Conservation (phyloP, 805 yeast genomes). For the Jamesozyma piceae region DNA sequence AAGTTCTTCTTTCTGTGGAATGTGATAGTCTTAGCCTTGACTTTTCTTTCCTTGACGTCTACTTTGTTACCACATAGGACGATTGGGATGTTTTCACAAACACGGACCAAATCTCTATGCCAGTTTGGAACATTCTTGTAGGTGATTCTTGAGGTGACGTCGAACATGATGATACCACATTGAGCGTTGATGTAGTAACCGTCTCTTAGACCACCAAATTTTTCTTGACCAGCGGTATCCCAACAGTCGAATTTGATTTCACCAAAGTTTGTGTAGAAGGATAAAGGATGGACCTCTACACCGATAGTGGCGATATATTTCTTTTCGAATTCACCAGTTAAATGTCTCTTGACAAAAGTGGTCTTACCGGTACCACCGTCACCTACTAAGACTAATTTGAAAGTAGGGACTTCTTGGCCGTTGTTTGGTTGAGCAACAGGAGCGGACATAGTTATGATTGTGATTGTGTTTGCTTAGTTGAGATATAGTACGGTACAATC, state of each 20-base stretch:
- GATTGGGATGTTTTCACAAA: slow-evolving; percentile 98
- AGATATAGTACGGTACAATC: background rate
- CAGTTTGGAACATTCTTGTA: slow-evolving; percentile 99
- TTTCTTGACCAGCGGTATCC: slow-evolving; percentile 99
- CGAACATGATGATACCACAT: slow-evolving; percentile 99
- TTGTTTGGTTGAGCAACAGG: slow-evolving; percentile 7
- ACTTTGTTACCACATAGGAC: slow-evolving; percentile 99
- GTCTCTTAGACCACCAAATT: slow-evolving; percentile 98
- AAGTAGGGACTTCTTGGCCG: slow-evolving; percentile 71
- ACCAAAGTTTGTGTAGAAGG: slow-evolving; percentile 96
- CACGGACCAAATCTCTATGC: slow-evolving; percentile 99
- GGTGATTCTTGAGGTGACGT: slow-evolving; percentile 98
- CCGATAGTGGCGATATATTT: slow-evolving; percentile 98
- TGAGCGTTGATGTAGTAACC: slow-evolving; percentile 99
- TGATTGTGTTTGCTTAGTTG: background rate
- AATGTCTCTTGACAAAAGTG: slow-evolving; percentile 98
- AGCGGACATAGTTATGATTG: slow-evolving; percentile 9
- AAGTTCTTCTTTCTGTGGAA: slow-evolving; percentile 99
- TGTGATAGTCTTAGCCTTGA: slow-evolving; percentile 98
- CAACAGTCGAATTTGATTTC: slow-evolving; percentile 98
- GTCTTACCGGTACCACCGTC: slow-evolving; percentile 99
- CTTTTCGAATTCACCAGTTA: slow-evolving; percentile 98
- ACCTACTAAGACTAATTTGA: slow-evolving; percentile 97
- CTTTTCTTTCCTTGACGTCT: slow-evolving; percentile 99
- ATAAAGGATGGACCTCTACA: slow-evolving; percentile 98